Evolutionary conservation across 768 basidiomycete genomes (phyloP), one percentile per base, ranked within the genome.

Genomic region (Floccularia luteovirens): DNA sequence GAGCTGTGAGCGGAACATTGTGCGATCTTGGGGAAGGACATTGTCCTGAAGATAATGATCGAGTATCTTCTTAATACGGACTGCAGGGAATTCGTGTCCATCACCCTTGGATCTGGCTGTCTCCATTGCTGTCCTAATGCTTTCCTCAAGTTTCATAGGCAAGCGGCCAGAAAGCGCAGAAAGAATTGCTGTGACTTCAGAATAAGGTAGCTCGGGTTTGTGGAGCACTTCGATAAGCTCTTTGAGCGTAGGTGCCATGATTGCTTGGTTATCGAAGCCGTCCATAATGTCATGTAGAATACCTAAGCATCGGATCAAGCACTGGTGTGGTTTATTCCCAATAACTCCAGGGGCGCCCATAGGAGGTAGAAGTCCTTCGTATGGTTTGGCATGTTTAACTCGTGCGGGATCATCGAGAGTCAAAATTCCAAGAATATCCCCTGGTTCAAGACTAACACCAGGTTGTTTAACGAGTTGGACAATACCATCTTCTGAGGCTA

Each of bases 391-490:
- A 56, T 98, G 94, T 57, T 90, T 96, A 56, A 98, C 96, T 42
- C 91, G 90, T 43, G 79, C 75, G 27, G 94, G 96, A 59, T 98
- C 93, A 54, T 98, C 96, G 42, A 98, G 78, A 6, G 91, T 89
- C 42, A 98, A 73, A 53, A 98, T 93, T 62, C 96, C 96, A 43
- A 99, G 79, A 42, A 99, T 92, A 60, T 97, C 96, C 19, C 96
- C 96, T 10, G 93, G 90, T 47, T 94, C 90, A 40, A 99, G 77
- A 48, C 90, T 92, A 55, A 93, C 90, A 52, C 96, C 96, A 41
- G 96, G 90, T 59, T 99, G 96, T 65, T 98, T 99, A 62, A 98
- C 90, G 52, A 98, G 79, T 52, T 94, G 92, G 13, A 93, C 82
- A 33, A 83, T 74, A 53, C 96, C 96, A 58, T 94, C 90, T 59